These are phyloP conservation scores for Paratinospora sagittata DNA, from an alignment of 164 flowering plant genomes.

Conservation along the genomic window DNA sequence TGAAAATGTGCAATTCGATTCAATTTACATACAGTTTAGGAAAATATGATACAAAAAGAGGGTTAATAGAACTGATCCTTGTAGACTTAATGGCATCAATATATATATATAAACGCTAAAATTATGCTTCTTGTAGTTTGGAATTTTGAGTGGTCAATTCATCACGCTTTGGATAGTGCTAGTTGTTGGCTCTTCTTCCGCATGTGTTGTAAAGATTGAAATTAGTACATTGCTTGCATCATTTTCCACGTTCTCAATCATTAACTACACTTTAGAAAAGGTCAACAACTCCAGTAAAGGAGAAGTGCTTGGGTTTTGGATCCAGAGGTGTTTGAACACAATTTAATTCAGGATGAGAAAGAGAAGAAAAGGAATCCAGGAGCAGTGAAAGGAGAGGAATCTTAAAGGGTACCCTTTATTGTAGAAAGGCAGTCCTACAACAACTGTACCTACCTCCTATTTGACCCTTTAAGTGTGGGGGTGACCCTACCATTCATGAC, in stretches of 20 bases:
- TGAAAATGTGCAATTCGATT: no score
- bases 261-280: conserved; percentile 1
- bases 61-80: no score
- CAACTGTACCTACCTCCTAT: neutral
- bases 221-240: neutral
- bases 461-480: neutral
- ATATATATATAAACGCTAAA: no score
- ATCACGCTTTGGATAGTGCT: neutral
- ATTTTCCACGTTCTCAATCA: neutral
- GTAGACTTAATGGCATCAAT: no score
- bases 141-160: neutral
- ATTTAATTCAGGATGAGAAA: neutral
- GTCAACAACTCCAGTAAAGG: neutral
- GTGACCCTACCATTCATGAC: neutral
- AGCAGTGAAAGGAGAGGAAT: conserved; percentile 2
- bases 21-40: no score
- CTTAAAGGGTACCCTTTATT: neutral
- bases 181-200: neutral
- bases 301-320: no score
- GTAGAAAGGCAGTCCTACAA: neutral
- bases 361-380: neutral
- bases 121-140: neutral
- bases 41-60: no score
- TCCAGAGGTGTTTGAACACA: no score
- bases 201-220: neutral